phyloP scores from a whole-genome alignment of 805 yeast species.

The Komagataella kurtzmanii region DNA sequence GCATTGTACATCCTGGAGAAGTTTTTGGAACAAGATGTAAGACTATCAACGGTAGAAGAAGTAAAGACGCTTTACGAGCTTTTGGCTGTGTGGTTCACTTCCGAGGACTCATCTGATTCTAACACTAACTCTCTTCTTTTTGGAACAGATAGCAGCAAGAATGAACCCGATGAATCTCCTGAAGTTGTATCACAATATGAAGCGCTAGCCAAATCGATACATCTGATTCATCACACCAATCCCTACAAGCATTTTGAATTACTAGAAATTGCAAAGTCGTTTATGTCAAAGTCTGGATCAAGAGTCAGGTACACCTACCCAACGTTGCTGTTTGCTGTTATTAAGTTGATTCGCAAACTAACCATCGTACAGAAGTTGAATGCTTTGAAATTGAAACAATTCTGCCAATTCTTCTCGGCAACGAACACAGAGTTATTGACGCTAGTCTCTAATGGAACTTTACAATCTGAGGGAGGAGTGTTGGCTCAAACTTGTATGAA shows the following conservation, averaged over 20 bases:
- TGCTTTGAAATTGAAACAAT: constrained; percentile 10
- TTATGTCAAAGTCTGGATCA: constrained; percentile 37
- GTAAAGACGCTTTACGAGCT: constrained; percentile 49
- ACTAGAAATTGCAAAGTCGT: constrained; percentile 28
- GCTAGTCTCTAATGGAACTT: constrained; percentile 13
- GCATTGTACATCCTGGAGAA: constrained; percentile 50
- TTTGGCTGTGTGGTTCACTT: constrained; percentile 22
- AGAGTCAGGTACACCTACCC: constrained; percentile 63
- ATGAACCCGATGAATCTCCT: constrained; percentile 13
- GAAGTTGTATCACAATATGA: constrained; percentile 38
- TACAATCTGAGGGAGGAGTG: not conserved
- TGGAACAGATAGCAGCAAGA: constrained; percentile 10
- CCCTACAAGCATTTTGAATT: constrained; percentile 31
- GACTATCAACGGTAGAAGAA: constrained; percentile 28
- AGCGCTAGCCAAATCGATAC: constrained; percentile 55
- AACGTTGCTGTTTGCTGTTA: constrained; percentile 48
- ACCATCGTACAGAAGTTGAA: constrained; percentile 14
- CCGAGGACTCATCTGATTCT: constrained; percentile 2
- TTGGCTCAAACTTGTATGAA: constrained; percentile 22
- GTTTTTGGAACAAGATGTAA: constrained; percentile 8
- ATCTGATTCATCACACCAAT: constrained; percentile 40
- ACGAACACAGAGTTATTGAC: constrained; percentile 54
- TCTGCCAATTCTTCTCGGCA: constrained; percentile 66
- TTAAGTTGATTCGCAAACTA: constrained; percentile 44
- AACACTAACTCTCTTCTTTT: constrained; percentile 8